Evolutionary conservation across 179 eudicot species (phyloP).

Genomic region (Pouteria campechiana): DNA sequence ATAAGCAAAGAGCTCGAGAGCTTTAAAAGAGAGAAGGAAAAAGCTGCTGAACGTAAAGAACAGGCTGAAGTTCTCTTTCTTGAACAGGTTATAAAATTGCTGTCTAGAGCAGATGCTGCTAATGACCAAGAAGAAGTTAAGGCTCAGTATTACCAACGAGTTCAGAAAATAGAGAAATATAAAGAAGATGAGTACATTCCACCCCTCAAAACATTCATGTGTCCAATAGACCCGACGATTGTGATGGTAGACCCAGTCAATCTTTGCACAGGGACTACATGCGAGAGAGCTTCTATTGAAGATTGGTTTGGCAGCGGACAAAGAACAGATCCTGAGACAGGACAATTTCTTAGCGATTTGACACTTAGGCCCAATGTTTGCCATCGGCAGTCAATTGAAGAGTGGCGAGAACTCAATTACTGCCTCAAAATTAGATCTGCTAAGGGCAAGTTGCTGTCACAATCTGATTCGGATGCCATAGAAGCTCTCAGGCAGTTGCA

Average conservation of each 20-base stretch:
- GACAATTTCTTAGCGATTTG: constrained; percentile 20
- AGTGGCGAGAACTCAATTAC: constrained; percentile 34
- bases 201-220: constrained; percentile 24
- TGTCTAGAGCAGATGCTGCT: constrained; percentile 37
- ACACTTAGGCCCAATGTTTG: constrained; percentile 22
- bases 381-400: constrained; percentile 28
- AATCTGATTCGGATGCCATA: constrained; percentile 6
- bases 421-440: constrained; percentile 25
- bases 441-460: constrained; percentile 14
- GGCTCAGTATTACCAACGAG: constrained; percentile 25
- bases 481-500: constrained; percentile 22
- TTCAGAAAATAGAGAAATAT: constrained; percentile 17
- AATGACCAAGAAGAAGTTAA: constrained; percentile 23
- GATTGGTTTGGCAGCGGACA: constrained; percentile 24
- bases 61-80: constrained; percentile 26
- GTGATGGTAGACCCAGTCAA: constrained; percentile 39
- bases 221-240: constrained; percentile 14
- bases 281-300: constrained; percentile 25
- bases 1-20: constrained; percentile 23
- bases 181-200: constrained; percentile 18
- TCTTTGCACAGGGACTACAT: constrained; percentile 33
- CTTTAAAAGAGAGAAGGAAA: constrained; percentile 25
- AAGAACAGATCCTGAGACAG: constrained; percentile 29
- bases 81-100: constrained; percentile 29
- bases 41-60: constrained; percentile 30